These are phyloP conservation scores for Claviceps arundinis DNA, from an alignment of 2,329 filamentous ascomycete species.

Conservation along the genomic window DNA sequence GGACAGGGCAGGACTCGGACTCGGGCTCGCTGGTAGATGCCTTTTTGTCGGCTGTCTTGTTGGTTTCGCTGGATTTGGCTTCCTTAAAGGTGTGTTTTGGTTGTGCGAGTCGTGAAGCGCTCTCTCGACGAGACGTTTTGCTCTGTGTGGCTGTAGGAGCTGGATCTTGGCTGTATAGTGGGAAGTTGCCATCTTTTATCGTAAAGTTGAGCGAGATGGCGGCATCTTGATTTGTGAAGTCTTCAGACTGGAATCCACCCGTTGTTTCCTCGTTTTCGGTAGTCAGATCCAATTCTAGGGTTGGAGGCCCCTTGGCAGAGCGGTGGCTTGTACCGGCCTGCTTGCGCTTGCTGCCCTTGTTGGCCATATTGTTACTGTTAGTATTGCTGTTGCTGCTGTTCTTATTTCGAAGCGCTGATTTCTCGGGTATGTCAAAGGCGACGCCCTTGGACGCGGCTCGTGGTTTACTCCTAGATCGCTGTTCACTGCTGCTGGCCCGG, in stretches of 20 bases:
- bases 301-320: constrained; percentile 4
- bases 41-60: constrained; percentile 11
- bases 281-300: constrained; percentile 14
- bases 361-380: constrained; percentile 20
- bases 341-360: constrained; percentile 30
- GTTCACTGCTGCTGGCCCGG: constrained; percentile 14
- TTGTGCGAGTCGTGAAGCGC: constrained; percentile 14
- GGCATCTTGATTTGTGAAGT: constrained; percentile 21
- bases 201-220: constrained; percentile 19
- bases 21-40: constrained; percentile 11
- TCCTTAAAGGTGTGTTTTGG: constrained; percentile 11
- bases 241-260: constrained; percentile 20
- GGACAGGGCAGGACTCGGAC: constrained; percentile 26
- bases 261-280: constrained; percentile 23
- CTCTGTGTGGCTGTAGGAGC: constrained; percentile 10
- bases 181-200: constrained; percentile 9
- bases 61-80: constrained; percentile 12
- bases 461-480: constrained; percentile 15
- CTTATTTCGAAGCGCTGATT: constrained; percentile 15
- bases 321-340: constrained; percentile 1
- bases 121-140: constrained; percentile 14
- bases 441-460: constrained; percentile 16
- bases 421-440: constrained; percentile 28
- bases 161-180: constrained; percentile 4
- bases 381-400: constrained; percentile 3